These are phyloP conservation scores for Sonneratia caseolaris DNA, from an alignment of 345 rosid species.

Conservation along the genomic window DNA sequence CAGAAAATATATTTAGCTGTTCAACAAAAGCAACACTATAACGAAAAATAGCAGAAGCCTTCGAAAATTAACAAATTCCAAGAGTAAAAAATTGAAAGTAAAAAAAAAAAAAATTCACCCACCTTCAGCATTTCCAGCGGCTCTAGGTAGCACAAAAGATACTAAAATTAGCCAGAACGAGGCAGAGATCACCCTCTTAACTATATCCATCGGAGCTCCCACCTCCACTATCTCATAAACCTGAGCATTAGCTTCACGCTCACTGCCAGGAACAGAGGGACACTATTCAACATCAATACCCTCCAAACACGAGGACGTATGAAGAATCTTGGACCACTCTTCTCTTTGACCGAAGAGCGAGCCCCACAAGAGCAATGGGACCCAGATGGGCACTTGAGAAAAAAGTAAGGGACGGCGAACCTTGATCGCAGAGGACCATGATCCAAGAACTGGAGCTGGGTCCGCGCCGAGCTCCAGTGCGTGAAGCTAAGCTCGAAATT, in stretches of 20 bases:
- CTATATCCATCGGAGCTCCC: constrained; percentile 4
- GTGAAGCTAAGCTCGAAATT: no score
- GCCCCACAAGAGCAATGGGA: neutral
- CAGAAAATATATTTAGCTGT: no score
- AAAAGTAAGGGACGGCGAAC: neutral
- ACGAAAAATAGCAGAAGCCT: neutral
- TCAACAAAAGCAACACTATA: no score
- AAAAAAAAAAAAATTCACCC: neutral
- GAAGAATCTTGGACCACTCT: constrained; percentile 2
- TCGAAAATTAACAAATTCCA: neutral
- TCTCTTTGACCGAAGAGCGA: constrained; percentile 3
- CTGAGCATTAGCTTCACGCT: neutral
- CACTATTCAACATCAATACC: neutral
- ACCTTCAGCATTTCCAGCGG: constrained; percentile 71
- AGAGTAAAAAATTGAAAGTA: neutral
- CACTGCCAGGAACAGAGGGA: no score
- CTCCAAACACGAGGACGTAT: constrained; percentile 1
- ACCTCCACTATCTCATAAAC: constrained; percentile 4
- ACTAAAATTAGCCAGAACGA: constrained; percentile 35
- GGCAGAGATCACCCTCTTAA: constrained; percentile 21
- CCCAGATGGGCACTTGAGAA: neutral
- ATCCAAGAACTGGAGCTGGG: neutral
- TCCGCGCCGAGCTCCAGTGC: neutral
- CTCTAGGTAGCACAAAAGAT: constrained; percentile 36
- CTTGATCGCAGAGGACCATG: neutral